phyloP scores from a whole-genome alignment of 352 stramenopile genomes.

The Pythium inflatum region DNA sequence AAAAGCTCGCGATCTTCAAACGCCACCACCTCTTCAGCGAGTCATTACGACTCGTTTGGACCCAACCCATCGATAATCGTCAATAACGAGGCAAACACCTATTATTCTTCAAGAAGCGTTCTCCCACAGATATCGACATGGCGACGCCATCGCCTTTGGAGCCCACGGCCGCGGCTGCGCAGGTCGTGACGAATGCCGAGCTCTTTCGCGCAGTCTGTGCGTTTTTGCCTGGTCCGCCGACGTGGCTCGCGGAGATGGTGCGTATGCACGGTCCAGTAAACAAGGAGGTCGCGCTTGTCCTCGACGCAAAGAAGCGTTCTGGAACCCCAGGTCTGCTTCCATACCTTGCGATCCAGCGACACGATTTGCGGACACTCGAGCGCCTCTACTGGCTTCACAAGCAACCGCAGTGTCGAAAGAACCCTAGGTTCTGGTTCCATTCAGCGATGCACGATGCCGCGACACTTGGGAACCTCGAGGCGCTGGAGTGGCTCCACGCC shows the following conservation, averaged over 20 bases:
- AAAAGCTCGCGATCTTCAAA: too few relatives aligned
- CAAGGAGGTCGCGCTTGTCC: neutral
- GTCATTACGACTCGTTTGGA: too few relatives aligned
- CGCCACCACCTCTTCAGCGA: too few relatives aligned
- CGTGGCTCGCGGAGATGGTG: conserved; percentile 25
- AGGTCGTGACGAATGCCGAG: conserved; percentile 4
- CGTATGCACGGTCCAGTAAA: neutral
- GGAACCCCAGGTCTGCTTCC: conserved; percentile 25
- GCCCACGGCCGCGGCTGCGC: neutral
- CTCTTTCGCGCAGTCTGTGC: conserved; percentile 12
- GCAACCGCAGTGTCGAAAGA: conserved; percentile 16
- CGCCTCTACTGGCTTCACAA: conserved; percentile 21
- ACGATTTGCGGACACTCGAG: conserved; percentile 9
- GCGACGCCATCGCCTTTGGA: too few relatives aligned
- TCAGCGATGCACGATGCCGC: conserved; percentile 15
- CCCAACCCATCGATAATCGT: too few relatives aligned
- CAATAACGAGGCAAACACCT: too few relatives aligned
- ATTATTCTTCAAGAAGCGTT: too few relatives aligned
- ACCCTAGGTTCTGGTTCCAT: conserved; percentile 14
- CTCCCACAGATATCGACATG: too few relatives aligned
- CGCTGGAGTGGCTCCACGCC: conserved; percentile 23
- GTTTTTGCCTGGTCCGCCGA: conserved; percentile 19
- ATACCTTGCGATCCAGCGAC: conserved; percentile 19
- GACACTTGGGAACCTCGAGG: conserved; percentile 8
- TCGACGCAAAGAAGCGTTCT: neutral